Base-by-base conservation (phyloP, 2,329 filamentous ascomycete species). In the Acephala macrosclerotiorum region DNA sequence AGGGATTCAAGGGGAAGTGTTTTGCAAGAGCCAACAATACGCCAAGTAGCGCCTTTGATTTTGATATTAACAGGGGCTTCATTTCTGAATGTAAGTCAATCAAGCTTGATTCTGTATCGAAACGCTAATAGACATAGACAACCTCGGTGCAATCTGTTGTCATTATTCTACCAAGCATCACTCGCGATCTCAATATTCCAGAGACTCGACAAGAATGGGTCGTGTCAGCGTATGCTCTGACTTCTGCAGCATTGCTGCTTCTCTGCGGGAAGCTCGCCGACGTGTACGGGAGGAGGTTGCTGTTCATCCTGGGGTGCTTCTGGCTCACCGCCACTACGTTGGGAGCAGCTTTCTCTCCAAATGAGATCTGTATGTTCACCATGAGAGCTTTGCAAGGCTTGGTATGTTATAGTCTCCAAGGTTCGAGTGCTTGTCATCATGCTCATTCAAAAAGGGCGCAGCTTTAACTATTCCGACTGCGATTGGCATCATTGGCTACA, bases 381-480 rank as follows among this genome's bases (percentile, higher is more conserved):
- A 86, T 92, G 70, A 82, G 90, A 2, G 90, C 85, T 0, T 78
- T 92, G 8, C 89, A 91, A 68, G 90, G 90, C 1, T 75, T 92
- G 60, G 81, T 83, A 67, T 70, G 77, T 64, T 38, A 29, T 1
- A 29, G 26, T n/a, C n/a, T n/a, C 12, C 8, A 20, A 5, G 14
- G 7, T 33, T 35, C 42, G 12, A 26, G 18, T 29, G 25, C 9
- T 18, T 18, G 2, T 25, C 3, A n/a, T 51, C 16, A 51, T 22
- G n/a, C 14, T 33, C 20, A 49, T 49, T 49, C 45, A 49, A 49
- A 1, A 22, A 69, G 76, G 79, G 79, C 42, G 68, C 75, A 29
- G 89, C 90, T 1, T 88, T 89, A 18, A 91, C 90, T 72, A 87
- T 91, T 0, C 89, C 90, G 0, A 91, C 89, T 0, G 90, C 89